These are phyloP conservation scores for Capronia epimyces DNA, from an alignment of 2,329 filamentous ascomycete species.

Conservation along the genomic window DNA sequence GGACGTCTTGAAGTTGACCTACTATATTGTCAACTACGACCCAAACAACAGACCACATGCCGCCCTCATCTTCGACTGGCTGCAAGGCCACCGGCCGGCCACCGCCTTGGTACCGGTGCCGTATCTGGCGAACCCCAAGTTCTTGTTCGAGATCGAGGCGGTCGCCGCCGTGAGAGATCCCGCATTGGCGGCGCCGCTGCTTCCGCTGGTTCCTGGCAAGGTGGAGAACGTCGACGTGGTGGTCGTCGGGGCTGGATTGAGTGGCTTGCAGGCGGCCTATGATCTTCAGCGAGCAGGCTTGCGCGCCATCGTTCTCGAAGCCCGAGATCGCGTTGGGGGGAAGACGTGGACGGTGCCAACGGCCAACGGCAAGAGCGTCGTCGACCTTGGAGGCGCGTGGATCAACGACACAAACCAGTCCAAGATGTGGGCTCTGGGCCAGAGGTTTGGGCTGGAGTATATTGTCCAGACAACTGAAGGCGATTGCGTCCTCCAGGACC, in stretches of 20 bases:
- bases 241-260: conserved; percentile 39
- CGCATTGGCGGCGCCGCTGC: conserved; percentile 33
- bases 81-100: conserved; percentile 39
- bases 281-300: conserved; percentile 32
- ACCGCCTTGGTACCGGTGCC: conserved; percentile 43
- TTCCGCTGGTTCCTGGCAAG: background rate
- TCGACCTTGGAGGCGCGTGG: conserved; percentile 56
- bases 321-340: conserved; percentile 42
- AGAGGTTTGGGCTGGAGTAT: conserved; percentile 38
- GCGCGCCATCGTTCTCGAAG: conserved; percentile 38
- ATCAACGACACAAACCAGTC: conserved; percentile 54
- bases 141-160: conserved; percentile 46
- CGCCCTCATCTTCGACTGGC: conserved; percentile 37
- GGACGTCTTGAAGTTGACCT: conserved; percentile 41
- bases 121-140: conserved; percentile 37
- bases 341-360: conserved; percentile 35
- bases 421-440: conserved; percentile 37
- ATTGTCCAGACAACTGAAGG: conserved; percentile 48
- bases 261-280: conserved; percentile 37
- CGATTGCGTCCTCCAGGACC: conserved; percentile 40
- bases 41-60: conserved; percentile 36
- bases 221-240: conserved; percentile 32
- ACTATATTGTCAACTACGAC: conserved; percentile 45
- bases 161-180: conserved; percentile 54
- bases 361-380: conserved; percentile 28